Evolutionary conservation across 129 eudicot genomes (phyloP).

Genomic region (Artemisia argyi): DNA sequence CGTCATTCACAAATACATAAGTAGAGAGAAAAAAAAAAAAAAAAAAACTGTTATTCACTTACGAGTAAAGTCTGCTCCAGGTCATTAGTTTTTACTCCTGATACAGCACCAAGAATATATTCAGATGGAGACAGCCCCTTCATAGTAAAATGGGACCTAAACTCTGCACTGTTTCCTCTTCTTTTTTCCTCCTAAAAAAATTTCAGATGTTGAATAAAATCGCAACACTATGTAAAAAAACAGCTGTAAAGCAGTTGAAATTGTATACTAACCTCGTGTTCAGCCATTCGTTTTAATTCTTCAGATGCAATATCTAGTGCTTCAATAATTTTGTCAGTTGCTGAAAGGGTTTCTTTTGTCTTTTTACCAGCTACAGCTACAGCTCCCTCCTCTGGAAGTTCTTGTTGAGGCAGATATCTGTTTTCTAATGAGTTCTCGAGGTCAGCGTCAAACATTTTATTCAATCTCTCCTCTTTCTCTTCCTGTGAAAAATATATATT

Average conservation of each 20-base stretch:
- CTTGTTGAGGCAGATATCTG: constrained; percentile 74
- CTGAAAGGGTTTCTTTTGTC: constrained; percentile 86
- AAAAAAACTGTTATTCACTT: constrained; percentile 20
- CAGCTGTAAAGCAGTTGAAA: no score
- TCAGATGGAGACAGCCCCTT: constrained; percentile 73
- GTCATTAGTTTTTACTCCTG: constrained; percentile 88
- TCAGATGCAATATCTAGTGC: constrained; percentile 83
- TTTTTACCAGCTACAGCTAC: constrained; percentile 89
- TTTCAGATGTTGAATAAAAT: background rate
- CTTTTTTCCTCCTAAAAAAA: constrained; percentile 66
- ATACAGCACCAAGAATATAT: constrained; percentile 72
- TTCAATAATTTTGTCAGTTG: constrained; percentile 87
- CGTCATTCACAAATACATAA: background rate
- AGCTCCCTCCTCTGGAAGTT: constrained; percentile 90
- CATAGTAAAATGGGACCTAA: constrained; percentile 70
- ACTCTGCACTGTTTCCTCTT: constrained; percentile 54
- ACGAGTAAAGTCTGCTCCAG: constrained; percentile 93
- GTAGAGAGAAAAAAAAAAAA: background rate
- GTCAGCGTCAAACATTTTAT: constrained; percentile 94
- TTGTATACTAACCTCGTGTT: constrained; percentile 60
- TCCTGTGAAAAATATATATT: constrained; percentile 52
- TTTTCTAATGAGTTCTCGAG: constrained; percentile 66
- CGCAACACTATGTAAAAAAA: background rate
- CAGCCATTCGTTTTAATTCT: constrained; percentile 81
- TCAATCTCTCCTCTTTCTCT: constrained; percentile 96